Conservation (phyloP, 768 basidiomycete species). For the Naematelia aurantialba region DNA sequence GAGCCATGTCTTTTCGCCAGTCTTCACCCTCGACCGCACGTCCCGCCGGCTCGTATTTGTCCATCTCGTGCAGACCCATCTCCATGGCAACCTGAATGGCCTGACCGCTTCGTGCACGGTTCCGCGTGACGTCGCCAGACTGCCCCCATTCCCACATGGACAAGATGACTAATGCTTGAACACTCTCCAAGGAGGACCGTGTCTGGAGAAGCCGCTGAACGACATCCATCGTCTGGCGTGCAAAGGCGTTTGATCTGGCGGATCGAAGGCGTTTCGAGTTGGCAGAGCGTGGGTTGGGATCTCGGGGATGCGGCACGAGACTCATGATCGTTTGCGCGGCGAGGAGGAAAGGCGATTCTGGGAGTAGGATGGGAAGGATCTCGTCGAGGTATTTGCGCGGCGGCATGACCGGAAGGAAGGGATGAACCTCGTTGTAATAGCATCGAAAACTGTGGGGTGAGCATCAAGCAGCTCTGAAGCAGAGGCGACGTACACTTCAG, state of each 20-base stretch:
- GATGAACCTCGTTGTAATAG: conserved; percentile 49
- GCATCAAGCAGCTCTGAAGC: not conserved
- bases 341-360: conserved; percentile 46
- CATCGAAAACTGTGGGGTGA: conserved; percentile 26
- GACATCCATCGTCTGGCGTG: conserved; percentile 23
- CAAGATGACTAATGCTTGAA: conserved; percentile 43
- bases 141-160: conserved; percentile 47
- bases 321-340: conserved; percentile 43
- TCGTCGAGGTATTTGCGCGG: conserved; percentile 30
- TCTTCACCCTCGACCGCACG: conserved; percentile 39
- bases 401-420: conserved; percentile 47
- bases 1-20: conserved; percentile 43
- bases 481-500: conserved; percentile 32
- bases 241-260: conserved; percentile 29
- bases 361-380: conserved; percentile 28
- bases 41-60: conserved; percentile 13
- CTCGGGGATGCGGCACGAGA: conserved; percentile 39
- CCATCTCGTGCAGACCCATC: conserved; percentile 45
- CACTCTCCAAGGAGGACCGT: conserved; percentile 28
- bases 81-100: conserved; percentile 45
- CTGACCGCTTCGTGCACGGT: conserved; percentile 27
- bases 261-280: conserved; percentile 37
- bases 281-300: conserved; percentile 36
- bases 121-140: conserved; percentile 24
- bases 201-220: conserved; percentile 25